Conservation (phyloP, 306 rosid genomes). For the Dryas drummondii region DNA sequence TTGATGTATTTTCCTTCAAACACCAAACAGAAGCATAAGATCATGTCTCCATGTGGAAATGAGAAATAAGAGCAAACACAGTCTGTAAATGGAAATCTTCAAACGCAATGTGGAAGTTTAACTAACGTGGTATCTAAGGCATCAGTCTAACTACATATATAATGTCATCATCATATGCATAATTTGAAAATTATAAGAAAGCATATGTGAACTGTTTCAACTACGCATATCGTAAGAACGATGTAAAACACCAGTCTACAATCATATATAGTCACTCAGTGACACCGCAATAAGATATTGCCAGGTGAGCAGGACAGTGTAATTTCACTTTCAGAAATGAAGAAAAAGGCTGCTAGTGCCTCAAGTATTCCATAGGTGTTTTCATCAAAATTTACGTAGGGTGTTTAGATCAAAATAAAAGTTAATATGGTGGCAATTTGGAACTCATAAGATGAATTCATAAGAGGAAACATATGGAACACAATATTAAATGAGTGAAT, state of each 20-base stretch:
- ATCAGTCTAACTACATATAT: too few relatives aligned
- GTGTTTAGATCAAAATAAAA: neutral
- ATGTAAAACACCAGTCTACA: neutral
- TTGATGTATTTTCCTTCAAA: constrained; percentile 25
- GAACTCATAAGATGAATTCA: neutral
- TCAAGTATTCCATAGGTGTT: neutral
- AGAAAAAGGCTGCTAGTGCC: neutral
- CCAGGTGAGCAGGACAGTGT: neutral
- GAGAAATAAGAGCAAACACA: neutral
- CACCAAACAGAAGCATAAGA: neutral
- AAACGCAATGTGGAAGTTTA: neutral
- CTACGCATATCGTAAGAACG: neutral
- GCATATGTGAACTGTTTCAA: neutral
- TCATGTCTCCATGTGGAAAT: neutral
- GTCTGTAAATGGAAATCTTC: neutral
- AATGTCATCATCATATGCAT: neutral
- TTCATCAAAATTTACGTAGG: neutral
- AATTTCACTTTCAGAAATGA: neutral
- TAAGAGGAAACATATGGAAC: neutral
- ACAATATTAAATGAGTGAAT: neutral
- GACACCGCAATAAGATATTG: too few relatives aligned
- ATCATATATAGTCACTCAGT: neutral
- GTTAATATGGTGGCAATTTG: too few relatives aligned
- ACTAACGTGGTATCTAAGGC: neutral
- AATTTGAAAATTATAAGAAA: neutral